Evolutionary conservation across 768 basidiomycete genomes (phyloP), one percentile per base, ranked within the genome.

Genomic region (Termitomyces sp.): DNA sequence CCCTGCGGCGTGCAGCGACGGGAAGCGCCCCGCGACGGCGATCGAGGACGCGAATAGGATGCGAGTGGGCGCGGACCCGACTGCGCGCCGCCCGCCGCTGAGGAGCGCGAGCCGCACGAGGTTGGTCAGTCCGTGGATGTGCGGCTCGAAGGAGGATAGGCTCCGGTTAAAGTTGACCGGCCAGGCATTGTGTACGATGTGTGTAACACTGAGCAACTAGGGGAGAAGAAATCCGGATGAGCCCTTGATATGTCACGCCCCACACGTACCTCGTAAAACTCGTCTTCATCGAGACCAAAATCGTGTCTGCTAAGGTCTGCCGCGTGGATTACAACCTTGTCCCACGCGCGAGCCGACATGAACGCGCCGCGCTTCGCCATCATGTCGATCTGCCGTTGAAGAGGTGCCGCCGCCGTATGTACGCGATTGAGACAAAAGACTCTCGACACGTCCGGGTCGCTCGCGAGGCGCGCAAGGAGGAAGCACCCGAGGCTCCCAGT

Each of bases 81-180:
- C 18, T 9, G 57, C 30, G 10, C 64, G 68, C 20, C 52, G 63
- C n/a, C 61, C 64, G 49, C 66, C n/a, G 23, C 65, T 65, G 13
- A 67, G 30, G 14, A 72, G 53, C 4, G 68, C 64, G 5, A 74
- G 65, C 5, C 68, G 66, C 13, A 74, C 56, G 50, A 72, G 65
- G 55, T 77, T 77, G 16, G 70, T 69, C 5, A 75, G 61, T 2
- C 67, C 73, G 40, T 67, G 70, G 13, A 81, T 68, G 54, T 69
- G 77, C 4, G 74, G 72, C 38, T 79, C 78, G 54, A 80, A 78
- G 1, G 79, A 79, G 6, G 73, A 26, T 71, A 81, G 66, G 3
- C 67, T 67, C 36, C 76, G 56, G 54, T 74, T 79, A 59, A 79
- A 79, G 52, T 81, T 73, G 49, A 80, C 73, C 1, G 74, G 75